phyloP scores from a whole-genome alignment of 345 rosid genomes.

The Litchi chinensis region DNA sequence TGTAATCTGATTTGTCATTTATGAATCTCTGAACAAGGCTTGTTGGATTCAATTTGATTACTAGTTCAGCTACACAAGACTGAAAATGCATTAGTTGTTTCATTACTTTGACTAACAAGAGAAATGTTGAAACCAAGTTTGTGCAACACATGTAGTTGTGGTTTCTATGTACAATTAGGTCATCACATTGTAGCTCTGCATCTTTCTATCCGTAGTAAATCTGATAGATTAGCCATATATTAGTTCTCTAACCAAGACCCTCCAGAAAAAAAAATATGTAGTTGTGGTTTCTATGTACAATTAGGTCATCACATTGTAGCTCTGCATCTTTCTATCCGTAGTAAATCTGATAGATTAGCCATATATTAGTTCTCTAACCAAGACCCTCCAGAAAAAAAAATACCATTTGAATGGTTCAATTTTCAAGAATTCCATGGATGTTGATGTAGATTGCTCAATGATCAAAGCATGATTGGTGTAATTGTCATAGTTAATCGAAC shows the following conservation, averaged over 20 bases:
- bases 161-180: background rate
- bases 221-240: background rate
- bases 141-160: background rate
- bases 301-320: background rate
- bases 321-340: background rate
- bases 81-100: background rate
- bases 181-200: background rate
- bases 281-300: slow-evolving; percentile 5
- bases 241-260: background rate
- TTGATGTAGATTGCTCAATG: background rate
- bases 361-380: background rate
- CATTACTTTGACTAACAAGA: background rate
- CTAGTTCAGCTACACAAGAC: background rate
- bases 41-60: background rate
- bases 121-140: background rate
- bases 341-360: background rate
- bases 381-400: background rate
- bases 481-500: background rate
- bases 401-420: background rate
- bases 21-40: background rate
- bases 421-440: background rate
- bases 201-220: background rate
- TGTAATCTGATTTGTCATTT: background rate
- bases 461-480: background rate
- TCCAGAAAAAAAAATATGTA: background rate